A percentile compares a stretch with the other conserved stretches of the same genome.
phyloP scores from a whole-genome alignment of 371 early-diverging fungal genomes.

The Vittaforma corneae region DNA sequence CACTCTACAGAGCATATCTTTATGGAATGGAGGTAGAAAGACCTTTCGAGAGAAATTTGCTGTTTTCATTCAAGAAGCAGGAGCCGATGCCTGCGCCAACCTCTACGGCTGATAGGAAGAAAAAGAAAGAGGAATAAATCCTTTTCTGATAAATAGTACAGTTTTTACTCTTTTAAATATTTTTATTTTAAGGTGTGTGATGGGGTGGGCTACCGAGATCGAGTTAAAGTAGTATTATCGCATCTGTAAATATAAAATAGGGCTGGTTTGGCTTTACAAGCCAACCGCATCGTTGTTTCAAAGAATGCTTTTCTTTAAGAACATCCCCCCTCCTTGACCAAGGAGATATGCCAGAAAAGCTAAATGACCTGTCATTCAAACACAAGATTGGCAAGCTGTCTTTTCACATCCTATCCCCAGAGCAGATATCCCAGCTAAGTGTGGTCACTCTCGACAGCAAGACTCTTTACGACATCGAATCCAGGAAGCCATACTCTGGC shows the following conservation, averaged over 20 bases:
- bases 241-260: too few relatives aligned
- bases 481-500: slow-evolving; percentile 58
- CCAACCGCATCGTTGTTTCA: too few relatives aligned
- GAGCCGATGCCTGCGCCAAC: neutral
- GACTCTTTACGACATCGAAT: slow-evolving; percentile 49
- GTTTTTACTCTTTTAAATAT: too few relatives aligned
- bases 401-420: slow-evolving; percentile 39
- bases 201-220: too few relatives aligned
- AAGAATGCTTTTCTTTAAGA: too few relatives aligned
- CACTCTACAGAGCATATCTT: slow-evolving; percentile 54
- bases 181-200: too few relatives aligned
- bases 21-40: slow-evolving; percentile 48
- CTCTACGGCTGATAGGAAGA: slow-evolving; percentile 22
- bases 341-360: slow-evolving; percentile 5
- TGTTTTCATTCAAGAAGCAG: slow-evolving; percentile 37
- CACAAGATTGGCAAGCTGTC: slow-evolving; percentile 31
- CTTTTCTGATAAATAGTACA: too few relatives aligned
- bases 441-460: slow-evolving; percentile 42
- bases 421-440: slow-evolving; percentile 42
- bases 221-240: too few relatives aligned
- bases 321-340: too few relatives aligned
- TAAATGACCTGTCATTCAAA: neutral
- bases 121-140: slow-evolving; percentile 45
- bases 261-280: too few relatives aligned
- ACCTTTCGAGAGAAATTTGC: slow-evolving; percentile 57